phyloP scores from a whole-genome alignment of 768 basidiomycete species.

The Phylloporus sp. region DNA sequence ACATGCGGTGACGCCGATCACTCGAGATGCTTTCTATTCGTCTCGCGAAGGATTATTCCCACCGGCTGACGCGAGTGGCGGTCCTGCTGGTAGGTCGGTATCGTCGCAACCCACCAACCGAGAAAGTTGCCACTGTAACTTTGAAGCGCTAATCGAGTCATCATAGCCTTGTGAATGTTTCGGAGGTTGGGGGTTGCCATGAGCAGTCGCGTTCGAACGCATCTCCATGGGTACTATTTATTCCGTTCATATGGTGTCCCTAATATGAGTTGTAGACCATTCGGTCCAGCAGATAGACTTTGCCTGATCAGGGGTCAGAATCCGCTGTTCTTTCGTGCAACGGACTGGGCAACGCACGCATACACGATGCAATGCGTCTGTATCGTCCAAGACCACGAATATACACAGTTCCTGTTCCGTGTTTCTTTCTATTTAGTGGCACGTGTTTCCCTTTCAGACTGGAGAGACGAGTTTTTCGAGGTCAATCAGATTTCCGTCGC shows the following conservation, averaged over 20 bases:
- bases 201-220: neutral
- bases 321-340: neutral
- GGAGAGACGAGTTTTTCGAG: constrained; percentile 35
- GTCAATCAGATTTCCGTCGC: constrained; percentile 56
- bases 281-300: neutral
- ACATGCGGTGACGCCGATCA: neutral
- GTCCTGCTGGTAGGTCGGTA: neutral
- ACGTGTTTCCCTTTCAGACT: neutral
- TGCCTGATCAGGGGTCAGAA: neutral
- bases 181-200: neutral
- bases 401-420: neutral
- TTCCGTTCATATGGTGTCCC: neutral
- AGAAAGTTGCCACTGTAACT: too few species aligned
- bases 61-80: neutral
- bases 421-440: neutral
- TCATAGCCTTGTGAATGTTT: too few species aligned
- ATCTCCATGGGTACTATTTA: neutral
- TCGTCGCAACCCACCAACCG: neutral
- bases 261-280: neutral
- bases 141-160: neutral
- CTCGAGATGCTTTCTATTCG: neutral
- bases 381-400: too few species aligned
- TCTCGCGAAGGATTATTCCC: too few species aligned
- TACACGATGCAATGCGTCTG: neutral
- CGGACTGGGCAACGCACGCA: neutral